Evolutionary conservation across 108 stramenopile species (phyloP), one percentile per base, ranked within the genome.

Genomic region (Pseudonitzschia multiseries): DNA sequence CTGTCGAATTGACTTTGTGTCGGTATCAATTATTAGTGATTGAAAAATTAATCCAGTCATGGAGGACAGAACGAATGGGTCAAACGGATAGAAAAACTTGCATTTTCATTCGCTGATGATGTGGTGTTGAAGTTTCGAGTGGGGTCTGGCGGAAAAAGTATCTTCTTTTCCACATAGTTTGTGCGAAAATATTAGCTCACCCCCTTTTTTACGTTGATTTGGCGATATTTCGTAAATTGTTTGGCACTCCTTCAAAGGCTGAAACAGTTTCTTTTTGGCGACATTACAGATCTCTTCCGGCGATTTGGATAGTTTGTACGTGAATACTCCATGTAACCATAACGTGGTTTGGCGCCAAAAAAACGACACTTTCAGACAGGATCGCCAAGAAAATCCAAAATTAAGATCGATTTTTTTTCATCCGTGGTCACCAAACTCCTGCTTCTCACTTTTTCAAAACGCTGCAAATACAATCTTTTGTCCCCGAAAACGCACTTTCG

Each of bases 371-470:
- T n/a, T 51, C 20, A 10, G 50, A 17, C 1, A 51, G 50, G 50
- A 51, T 51, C 50, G 50, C 50, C 50, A 51, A 51, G 50, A 51
- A 51, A 51, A 51, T n/a, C 50, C n/a, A 51, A 51, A n/a, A n/a
- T 10, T 51, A n/a, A n/a, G 50, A 51, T 51, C 50, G n/a, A 51
- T 51, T 51, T 51, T 51, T 51, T 51, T 3, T 3, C 9, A 3
- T n/a, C 3, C 3, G 4, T 51, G 8, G 44, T 51, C 50, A 51
- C 50, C 50, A 17, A 51, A 4, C 3, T 36, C 36, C 36, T 8
- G 3, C 20, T 51, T 51, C 50, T 51, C 50, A 51, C 50, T 51
- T 51, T 51, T n/a, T 51, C 17, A 51, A 8, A 51, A 51, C 50
- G 10, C 50, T 51, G 50, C 17, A 51, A 51, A 51, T 51, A 51